These are phyloP conservation scores for Trichocladium antarcticum DNA, from an alignment of 495 filamentous ascomycete genomes.

Conservation along the genomic window DNA sequence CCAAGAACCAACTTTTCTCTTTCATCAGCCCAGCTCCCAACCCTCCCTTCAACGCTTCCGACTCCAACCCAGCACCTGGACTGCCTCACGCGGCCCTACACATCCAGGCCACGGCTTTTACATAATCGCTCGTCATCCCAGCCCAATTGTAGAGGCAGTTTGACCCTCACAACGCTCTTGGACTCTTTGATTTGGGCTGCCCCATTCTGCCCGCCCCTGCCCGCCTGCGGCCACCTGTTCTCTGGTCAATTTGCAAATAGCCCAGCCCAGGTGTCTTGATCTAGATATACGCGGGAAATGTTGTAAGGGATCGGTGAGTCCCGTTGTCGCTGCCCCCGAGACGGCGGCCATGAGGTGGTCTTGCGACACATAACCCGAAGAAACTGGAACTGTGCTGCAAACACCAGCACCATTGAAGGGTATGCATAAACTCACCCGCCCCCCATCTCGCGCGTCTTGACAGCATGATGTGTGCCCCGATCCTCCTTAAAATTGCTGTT, in stretches of 20 bases:
- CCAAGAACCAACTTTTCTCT: slow-evolving; percentile 23
- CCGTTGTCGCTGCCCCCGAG: slow-evolving; percentile 12
- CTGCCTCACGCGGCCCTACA: slow-evolving; percentile 2
- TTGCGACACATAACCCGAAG: slow-evolving; percentile 13
- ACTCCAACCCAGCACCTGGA: slow-evolving; percentile 5
- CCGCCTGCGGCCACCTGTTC: slow-evolving; percentile 12
- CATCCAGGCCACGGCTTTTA: not conserved
- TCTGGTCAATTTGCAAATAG: slow-evolving; percentile 16
- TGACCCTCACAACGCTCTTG: slow-evolving; percentile 9
- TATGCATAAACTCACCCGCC: slow-evolving; percentile 24
- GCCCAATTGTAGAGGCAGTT: slow-evolving; percentile 14
- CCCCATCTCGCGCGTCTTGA: slow-evolving; percentile 14
- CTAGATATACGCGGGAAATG: slow-evolving; percentile 21
- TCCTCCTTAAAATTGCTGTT: slow-evolving; percentile 21
- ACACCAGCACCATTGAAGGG: slow-evolving; percentile 17
- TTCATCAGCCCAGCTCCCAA: slow-evolving; percentile 16
- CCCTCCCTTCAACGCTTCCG: slow-evolving; percentile 4
- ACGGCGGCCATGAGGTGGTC: slow-evolving; percentile 21
- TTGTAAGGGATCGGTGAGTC: slow-evolving; percentile 17
- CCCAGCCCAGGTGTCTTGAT: slow-evolving; percentile 5
- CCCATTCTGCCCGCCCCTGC: slow-evolving; percentile 7
- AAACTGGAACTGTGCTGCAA: slow-evolving; percentile 8
- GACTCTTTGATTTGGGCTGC: slow-evolving; percentile 7
- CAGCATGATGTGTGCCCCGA: slow-evolving; percentile 18
- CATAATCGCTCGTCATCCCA: slow-evolving; percentile 3